Evolutionary conservation across 192 early-diverging fungal species (phyloP), one percentile per base, ranked within the genome.

Genomic region (Bifiguratus adelaidae): DNA sequence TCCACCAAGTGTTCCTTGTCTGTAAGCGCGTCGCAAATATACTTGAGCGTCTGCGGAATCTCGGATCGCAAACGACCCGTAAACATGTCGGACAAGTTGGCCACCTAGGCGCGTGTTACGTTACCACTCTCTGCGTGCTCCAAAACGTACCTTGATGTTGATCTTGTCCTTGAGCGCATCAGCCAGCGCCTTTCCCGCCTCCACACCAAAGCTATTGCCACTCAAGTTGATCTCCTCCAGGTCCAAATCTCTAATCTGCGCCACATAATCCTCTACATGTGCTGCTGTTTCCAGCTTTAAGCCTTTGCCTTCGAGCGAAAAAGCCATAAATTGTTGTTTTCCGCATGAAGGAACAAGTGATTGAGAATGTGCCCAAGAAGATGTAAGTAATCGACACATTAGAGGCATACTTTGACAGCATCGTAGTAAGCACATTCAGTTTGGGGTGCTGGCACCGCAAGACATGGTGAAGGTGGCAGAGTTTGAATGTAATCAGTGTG

Each of bases 191-290:
- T 81, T 58, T 29, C 83, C 80, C 3, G 95, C 95, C 45, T 92
- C 90, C 28, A 95, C 83, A 26, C 91, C 90, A 52, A 93, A 80
- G 7, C 91, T 93, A 71, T 95, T 95, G 28, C 95, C 95, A 53
- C 79, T 82, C 26, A 94, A 61, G 25, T 72, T 64, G 44, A 93
- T 69, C 29, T 79, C 74, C 48, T 83, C 74, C 29, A 86, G 73
- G 37, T 79, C 67, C 49, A 81, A 59, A n/a, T 51, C 63, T 13
- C 58, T 44, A 35, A 97, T 78, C 36, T 83, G 81, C 27, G 71
- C 74, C 26, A 89, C 71, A 53, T 85, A 91, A 13, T 63, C 70
- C 41, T 74, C 73, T 44, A 87, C 85, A 63, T 97, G 86, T 26
- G 67, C 82, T 25, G 81, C 83, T 9, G 80, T 86, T 43, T 90